phyloP scores from a whole-genome alignment of 805 yeast species.

The Pichia californica region DNA sequence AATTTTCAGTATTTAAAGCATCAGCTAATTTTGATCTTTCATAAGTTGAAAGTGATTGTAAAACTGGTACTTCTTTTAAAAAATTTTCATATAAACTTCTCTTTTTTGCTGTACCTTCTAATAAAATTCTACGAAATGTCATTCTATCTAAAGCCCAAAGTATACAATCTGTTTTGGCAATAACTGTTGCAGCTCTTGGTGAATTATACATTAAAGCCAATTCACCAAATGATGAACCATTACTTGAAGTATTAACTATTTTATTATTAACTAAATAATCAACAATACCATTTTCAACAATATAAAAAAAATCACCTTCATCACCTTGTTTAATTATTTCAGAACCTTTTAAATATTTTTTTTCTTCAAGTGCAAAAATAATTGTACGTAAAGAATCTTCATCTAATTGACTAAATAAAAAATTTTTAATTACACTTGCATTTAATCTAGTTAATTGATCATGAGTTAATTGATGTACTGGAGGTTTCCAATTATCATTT shows the following conservation, averaged over 20 bases:
- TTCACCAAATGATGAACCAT: constrained; percentile 93
- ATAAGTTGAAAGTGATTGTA: constrained; percentile 63
- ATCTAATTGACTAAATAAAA: constrained; percentile 79
- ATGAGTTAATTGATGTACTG: constrained; percentile 53
- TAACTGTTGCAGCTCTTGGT: constrained; percentile 94
- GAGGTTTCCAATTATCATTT: constrained; percentile 67
- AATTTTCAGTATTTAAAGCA: constrained; percentile 76
- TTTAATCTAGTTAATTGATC: constrained; percentile 66
- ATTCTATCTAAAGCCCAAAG: constrained; percentile 92
- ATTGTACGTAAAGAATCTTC: constrained; percentile 70
- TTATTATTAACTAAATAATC: constrained; percentile 69
- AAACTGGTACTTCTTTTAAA: constrained; percentile 77
- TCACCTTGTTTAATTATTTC: constrained; percentile 86
- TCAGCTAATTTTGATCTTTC: constrained; percentile 92
- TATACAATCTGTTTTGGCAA: constrained; percentile 61
- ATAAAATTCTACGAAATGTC: constrained; percentile 84
- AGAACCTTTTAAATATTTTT: constrained; percentile 48
- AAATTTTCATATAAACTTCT: constrained; percentile 87
- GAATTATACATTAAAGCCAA: constrained; percentile 95
- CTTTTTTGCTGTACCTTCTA: constrained; percentile 87
- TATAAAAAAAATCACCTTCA: constrained; percentile 88
- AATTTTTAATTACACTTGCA: constrained; percentile 69
- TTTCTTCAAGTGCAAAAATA: constrained; percentile 77
- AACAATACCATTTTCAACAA: constrained; percentile 78
- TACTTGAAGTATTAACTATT: constrained; percentile 67